Percentiles rank a stretch among this genome's conserved stretches.
These are phyloP conservation scores for Brassica cretica DNA, from an alignment of 345 rosid species.

Conservation along the genomic window DNA sequence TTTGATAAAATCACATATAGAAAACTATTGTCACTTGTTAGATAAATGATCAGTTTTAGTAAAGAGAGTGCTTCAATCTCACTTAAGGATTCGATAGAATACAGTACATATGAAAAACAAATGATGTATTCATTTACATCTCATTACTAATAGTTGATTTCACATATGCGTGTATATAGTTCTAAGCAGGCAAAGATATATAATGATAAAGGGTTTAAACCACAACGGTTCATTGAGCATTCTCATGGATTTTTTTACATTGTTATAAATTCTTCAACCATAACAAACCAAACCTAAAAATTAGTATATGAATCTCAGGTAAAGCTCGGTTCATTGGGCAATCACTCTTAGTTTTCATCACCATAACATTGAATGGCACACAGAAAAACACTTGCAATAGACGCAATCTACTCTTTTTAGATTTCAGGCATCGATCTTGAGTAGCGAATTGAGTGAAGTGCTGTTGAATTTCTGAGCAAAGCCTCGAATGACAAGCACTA, in stretches of 20 bases:
- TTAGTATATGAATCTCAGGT: background rate
- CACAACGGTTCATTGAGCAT: background rate
- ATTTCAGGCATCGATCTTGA: constrained; percentile 52
- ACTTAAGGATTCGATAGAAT: background rate
- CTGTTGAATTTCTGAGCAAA: constrained; percentile 94
- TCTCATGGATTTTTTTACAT: background rate
- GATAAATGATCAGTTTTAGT: background rate
- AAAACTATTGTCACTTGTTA: background rate
- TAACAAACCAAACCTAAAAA: constrained; percentile 4
- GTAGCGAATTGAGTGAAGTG: constrained; percentile 92
- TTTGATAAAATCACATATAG: background rate
- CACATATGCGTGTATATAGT: background rate
- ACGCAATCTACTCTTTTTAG: background rate
- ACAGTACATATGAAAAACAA: background rate
- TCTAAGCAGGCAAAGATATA: background rate
- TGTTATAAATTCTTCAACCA: background rate
- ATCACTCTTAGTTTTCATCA: background rate
- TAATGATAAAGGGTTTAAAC: background rate
- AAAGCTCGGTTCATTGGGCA: background rate
- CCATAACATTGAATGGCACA: constrained; percentile 16
- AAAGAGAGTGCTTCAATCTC: background rate
- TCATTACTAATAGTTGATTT: background rate
- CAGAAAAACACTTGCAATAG: constrained; percentile 2
- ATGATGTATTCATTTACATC: background rate
- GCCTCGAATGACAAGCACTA: constrained; percentile 83